A percentile compares a stretch with the other conserved stretches of the same genome.
phyloP scores from a whole-genome alignment of 768 basidiomycete species.

The Chalciporus piperatus region DNA sequence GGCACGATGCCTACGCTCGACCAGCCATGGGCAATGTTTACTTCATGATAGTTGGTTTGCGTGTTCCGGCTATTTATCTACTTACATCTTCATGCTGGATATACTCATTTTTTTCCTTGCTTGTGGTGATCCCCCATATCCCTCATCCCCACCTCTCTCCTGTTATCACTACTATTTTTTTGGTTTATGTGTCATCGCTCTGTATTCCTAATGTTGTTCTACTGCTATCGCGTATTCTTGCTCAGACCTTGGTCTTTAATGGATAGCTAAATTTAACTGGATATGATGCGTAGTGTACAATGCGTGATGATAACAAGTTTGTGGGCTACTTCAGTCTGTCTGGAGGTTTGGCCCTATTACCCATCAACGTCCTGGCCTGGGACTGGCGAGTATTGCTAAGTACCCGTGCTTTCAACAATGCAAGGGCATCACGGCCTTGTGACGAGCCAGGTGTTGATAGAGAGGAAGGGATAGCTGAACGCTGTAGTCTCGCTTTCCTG shows the following conservation, averaged over 20 bases:
- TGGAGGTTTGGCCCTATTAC: conserved; percentile 19
- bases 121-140: conserved; percentile 32
- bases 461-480: conserved; percentile 25
- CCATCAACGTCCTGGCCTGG: conserved; percentile 25
- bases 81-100: conserved; percentile 43
- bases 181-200: conserved; percentile 43
- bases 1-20: conserved; percentile 61
- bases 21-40: conserved; percentile 71
- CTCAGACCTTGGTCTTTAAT: conserved; percentile 35
- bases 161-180: conserved; percentile 38
- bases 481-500: conserved; percentile 48
- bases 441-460: conserved; percentile 16
- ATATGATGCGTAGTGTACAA: conserved; percentile 9
- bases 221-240: conserved; percentile 51
- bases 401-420: conserved; percentile 52
- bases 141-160: conserved; percentile 27
- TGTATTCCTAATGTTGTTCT: conserved; percentile 63
- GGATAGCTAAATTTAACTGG: conserved; percentile 22
- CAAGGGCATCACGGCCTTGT: conserved; percentile 32
- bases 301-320: conserved; percentile 1
- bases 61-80: conserved; percentile 39
- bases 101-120: conserved; percentile 27
- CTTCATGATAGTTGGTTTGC: conserved; percentile 29
- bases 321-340: conserved; percentile 14
- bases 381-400: conserved; percentile 52